phyloP scores from a whole-genome alignment of 2,329 filamentous ascomycete genomes.

The Lithohypha guttulata region DNA sequence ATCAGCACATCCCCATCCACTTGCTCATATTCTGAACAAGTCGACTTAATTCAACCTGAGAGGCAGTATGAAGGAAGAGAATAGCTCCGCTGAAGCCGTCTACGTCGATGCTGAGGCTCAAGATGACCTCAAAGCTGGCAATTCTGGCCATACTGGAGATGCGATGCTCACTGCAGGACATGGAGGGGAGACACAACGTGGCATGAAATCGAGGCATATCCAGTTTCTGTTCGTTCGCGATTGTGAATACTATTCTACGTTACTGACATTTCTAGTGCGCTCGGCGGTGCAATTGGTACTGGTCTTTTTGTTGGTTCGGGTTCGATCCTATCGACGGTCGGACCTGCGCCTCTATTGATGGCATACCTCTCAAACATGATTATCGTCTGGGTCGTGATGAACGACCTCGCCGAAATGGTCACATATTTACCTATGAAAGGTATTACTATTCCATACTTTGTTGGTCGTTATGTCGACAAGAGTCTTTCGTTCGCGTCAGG shows the following conservation, averaged over 20 bases:
- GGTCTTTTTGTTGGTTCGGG: slow-evolving; percentile 36
- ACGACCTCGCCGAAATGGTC: slow-evolving; percentile 36
- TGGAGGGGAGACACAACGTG: slow-evolving; percentile 10
- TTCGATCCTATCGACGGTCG: slow-evolving; percentile 40
- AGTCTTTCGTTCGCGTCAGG: slow-evolving; percentile 38
- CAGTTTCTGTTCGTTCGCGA: slow-evolving; percentile 40
- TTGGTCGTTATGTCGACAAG: slow-evolving; percentile 31
- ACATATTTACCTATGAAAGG: slow-evolving; percentile 41
- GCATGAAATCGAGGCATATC: slow-evolving; percentile 44
- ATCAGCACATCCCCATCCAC: no score
- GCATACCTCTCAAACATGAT: slow-evolving; percentile 11
- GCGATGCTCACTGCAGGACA: slow-evolving; percentile 5
- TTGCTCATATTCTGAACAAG: no score
- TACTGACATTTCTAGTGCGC: no score
- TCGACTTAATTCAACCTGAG: no score
- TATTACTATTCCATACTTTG: slow-evolving; percentile 37
- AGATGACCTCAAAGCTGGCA: background rate
- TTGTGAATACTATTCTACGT: no score
- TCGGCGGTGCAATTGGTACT: slow-evolving; percentile 48
- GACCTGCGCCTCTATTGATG: slow-evolving; percentile 26
- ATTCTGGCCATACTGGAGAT: background rate
- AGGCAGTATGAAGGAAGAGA: background rate
- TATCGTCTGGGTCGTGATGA: slow-evolving; percentile 12
- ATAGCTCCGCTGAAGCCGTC: background rate
- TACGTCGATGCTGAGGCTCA: background rate